Percentiles rank a stretch among this genome's conserved stretches.
phyloP scores from a whole-genome alignment of 495 filamentous ascomycete genomes.

The Neurospora sublineolata region DNA sequence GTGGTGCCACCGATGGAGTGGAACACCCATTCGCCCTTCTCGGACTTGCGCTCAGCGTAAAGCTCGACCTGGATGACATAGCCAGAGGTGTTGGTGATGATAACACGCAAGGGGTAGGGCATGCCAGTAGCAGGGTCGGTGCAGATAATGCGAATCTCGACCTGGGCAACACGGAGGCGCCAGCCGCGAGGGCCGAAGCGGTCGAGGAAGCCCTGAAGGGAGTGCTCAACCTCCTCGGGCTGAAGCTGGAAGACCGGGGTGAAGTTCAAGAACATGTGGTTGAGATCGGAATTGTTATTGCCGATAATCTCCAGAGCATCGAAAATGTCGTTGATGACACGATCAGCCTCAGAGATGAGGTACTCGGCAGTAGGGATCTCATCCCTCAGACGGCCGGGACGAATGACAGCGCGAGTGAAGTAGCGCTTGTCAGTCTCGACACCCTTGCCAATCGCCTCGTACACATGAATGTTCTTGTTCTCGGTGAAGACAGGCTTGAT shows the following conservation, averaged over 20 bases:
- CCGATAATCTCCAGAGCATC: constrained; percentile 97
- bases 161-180: constrained; percentile 92
- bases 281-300: constrained; percentile 97
- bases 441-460: constrained; percentile 89
- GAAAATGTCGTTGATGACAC: constrained; percentile 93
- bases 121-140: constrained; percentile 74
- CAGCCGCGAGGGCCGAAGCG: constrained; percentile 91
- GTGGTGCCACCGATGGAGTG: constrained; percentile 91
- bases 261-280: constrained; percentile 99
- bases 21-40: constrained; percentile 95
- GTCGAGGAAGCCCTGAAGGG: constrained; percentile 88
- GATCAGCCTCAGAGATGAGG: constrained; percentile 91
- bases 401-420: constrained; percentile 90
- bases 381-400: constrained; percentile 84
- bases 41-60: constrained; percentile 94
- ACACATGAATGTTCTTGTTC: constrained; percentile 97
- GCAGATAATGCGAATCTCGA: constrained; percentile 97
- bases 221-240: constrained; percentile 85
- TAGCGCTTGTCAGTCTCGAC: constrained; percentile 94
- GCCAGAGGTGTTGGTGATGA: constrained; percentile 98
- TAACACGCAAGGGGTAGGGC: constrained; percentile 87
- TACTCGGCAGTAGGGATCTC: constrained; percentile 97
- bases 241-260: constrained; percentile 85
- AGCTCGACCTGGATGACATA: constrained; percentile 97
- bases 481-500: constrained; percentile 98